Conservation (phyloP, 1,284 basidiomycete species). For the Puccinia horiana region DNA sequence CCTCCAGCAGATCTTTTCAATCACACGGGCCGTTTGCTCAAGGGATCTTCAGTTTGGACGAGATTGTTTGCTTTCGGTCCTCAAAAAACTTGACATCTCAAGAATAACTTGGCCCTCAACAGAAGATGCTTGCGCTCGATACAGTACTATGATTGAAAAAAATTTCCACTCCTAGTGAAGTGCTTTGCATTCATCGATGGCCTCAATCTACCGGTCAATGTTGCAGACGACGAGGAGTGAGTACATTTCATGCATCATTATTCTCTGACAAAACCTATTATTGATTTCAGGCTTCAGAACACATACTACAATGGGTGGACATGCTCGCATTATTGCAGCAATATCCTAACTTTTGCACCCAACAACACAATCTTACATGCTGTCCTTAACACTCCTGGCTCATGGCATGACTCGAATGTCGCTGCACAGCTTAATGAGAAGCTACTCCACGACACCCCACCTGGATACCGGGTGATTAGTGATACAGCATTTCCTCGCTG, state of each 20-base stretch:
- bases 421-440: not conserved
- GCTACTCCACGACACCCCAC: not conserved
- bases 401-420: not conserved
- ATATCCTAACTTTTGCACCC: too few relatives aligned
- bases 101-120: too few relatives aligned
- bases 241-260: not conserved
- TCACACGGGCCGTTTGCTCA: not conserved
- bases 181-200: slow-evolving; percentile 9
- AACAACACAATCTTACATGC: too few relatives aligned
- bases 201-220: not conserved
- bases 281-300: too few relatives aligned
- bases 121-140: not conserved
- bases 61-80: not conserved
- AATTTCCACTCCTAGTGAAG: not conserved
- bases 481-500: not conserved
- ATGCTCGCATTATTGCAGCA: too few relatives aligned
- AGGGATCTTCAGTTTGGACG: not conserved
- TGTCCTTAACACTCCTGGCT: not conserved
- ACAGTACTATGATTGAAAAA: not conserved
- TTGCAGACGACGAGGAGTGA: not conserved
- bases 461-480: not conserved
- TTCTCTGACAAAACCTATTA: not conserved
- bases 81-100: too few relatives aligned
- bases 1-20: not conserved
- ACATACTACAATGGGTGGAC: too few relatives aligned